These are phyloP conservation scores for Didymella arachidicola DNA, from an alignment of 2,329 filamentous ascomycete genomes.

Conservation along the genomic window DNA sequence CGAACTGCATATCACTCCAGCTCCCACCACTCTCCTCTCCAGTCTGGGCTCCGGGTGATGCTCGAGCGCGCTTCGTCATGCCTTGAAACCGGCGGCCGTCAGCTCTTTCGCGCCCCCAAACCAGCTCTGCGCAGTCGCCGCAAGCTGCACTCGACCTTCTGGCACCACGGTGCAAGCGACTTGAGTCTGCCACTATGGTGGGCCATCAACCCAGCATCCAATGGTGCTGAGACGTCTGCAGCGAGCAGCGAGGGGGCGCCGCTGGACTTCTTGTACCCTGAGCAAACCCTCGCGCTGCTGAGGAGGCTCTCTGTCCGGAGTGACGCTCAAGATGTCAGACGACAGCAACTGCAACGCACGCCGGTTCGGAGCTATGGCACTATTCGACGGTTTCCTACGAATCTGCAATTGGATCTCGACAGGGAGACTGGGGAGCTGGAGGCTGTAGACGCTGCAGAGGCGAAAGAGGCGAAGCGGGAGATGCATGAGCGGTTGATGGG, in stretches of 20 bases:
- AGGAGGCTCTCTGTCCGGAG: conserved; percentile 33
- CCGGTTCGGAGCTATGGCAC: conserved; percentile 11
- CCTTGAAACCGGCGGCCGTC: conserved; percentile 64
- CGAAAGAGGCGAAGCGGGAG: conserved; percentile 29
- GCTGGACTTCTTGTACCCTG: conserved; percentile 59
- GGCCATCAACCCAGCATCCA: conserved; percentile 22
- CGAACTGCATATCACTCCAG: background rate
- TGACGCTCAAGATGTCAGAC: background rate
- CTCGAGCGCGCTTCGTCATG: conserved; percentile 67
- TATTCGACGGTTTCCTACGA: conserved; percentile 1
- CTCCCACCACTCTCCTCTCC: conserved; percentile 2
- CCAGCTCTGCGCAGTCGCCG: conserved; percentile 54
- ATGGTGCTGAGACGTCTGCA: conserved; percentile 14
- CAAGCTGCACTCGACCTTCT: conserved; percentile 63
- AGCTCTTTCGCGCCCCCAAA: conserved; percentile 56
- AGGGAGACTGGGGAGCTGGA: background rate
- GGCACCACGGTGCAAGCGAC: conserved; percentile 62
- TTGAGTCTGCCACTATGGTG: conserved; percentile 51
- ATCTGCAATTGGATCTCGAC: background rate
- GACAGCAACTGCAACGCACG: conserved; percentile 1
- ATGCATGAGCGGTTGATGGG: conserved; percentile 27
- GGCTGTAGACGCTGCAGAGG: conserved; percentile 16
- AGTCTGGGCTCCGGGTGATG: conserved; percentile 51
- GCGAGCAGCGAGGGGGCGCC: conserved; percentile 29
- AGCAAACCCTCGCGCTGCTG: conserved; percentile 54